phyloP scores from a whole-genome alignment of 164 flowering plant genomes.

The Annona squamosa region DNA sequence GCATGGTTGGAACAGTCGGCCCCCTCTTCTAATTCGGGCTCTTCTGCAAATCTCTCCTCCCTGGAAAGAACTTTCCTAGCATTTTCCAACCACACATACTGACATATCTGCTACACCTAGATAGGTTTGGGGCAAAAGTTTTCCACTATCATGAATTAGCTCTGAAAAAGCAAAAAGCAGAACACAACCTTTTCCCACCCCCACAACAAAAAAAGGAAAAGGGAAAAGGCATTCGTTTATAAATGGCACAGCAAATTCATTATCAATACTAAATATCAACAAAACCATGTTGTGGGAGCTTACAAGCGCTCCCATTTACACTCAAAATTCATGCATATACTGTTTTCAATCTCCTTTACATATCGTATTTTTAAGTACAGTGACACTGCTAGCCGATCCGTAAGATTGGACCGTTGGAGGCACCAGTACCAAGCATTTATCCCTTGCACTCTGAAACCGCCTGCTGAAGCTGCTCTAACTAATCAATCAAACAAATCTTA shows the following conservation, averaged over 20 bases:
- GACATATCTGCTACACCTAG: not conserved
- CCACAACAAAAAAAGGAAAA: not conserved
- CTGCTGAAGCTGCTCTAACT: not conserved
- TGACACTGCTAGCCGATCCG: not conserved
- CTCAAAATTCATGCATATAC: not conserved
- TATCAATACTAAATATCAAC: not conserved
- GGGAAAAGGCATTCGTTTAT: not conserved
- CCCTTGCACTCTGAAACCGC: not conserved
- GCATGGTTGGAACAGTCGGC: too few relatives aligned
- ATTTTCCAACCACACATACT: not conserved
- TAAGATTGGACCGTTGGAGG: not conserved
- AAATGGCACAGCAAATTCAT: not conserved
- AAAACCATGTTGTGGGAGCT: constrained; percentile 1
- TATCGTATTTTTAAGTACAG: not conserved
- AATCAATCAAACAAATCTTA: not conserved
- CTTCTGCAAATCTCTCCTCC: not conserved
- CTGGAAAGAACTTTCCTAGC: not conserved
- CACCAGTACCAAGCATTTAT: not conserved
- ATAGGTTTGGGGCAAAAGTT: not conserved
- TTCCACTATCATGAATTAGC: not conserved
- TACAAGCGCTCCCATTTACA: not conserved
- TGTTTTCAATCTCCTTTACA: not conserved
- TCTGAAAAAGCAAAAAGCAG: constrained; percentile 1
- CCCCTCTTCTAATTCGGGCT: too few relatives aligned
- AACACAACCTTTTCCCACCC: not conserved